Evolutionary conservation across 202 grass and related monocot genomes (phyloP).

Genomic region (Eragrostis tef): DNA sequence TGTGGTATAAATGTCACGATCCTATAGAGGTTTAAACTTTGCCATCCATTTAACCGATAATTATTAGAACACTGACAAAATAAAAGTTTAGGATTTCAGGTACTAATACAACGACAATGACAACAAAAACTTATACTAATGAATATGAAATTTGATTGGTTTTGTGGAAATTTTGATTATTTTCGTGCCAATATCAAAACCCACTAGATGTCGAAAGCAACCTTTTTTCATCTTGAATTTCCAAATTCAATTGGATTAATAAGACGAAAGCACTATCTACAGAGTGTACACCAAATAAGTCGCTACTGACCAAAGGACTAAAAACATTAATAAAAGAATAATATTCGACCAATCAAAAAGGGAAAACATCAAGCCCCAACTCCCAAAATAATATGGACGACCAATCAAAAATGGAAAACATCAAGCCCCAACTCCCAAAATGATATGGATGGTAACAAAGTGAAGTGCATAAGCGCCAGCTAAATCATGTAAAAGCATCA

Average conservation of each 20-base stretch:
- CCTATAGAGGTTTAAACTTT: conserved; percentile 11
- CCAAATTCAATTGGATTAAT: conserved; percentile 1
- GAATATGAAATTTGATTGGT: not conserved
- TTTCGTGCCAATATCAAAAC: not conserved
- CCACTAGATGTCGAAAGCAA: not conserved
- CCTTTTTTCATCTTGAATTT: not conserved
- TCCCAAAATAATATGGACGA: not conserved
- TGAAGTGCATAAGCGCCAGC: not conserved
- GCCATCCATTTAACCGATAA: not conserved
- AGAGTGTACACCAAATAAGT: not conserved
- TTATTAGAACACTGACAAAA: not conserved
- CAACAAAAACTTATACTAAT: too few relatives aligned
- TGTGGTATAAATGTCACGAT: conserved; percentile 37
- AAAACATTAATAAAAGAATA: conserved; percentile 10
- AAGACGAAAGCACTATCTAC: conserved; percentile 9
- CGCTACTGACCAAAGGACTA: not conserved
- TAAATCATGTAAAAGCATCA: not conserved
- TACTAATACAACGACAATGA: not conserved
- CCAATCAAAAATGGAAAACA: not conserved
- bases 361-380: not conserved
- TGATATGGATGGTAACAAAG: not conserved
- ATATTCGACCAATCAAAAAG: not conserved
- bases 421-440: not conserved
- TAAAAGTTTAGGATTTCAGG: not conserved
- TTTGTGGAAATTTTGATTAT: not conserved